phyloP scores from a whole-genome alignment of 2,329 filamentous ascomycete species.

The Plenodomus lindquistii region DNA sequence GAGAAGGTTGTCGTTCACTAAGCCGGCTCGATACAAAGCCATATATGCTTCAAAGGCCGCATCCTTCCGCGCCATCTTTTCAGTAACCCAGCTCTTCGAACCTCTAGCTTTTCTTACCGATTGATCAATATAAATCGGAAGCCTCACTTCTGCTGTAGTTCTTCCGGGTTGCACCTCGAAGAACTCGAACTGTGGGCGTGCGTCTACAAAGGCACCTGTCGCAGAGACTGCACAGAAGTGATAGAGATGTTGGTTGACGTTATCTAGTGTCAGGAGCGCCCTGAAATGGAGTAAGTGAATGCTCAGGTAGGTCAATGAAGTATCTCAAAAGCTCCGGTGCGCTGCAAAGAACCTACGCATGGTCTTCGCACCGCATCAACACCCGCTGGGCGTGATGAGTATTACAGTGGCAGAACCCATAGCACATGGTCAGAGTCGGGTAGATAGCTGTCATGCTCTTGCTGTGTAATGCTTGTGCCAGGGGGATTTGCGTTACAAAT shows the following conservation, averaged over 20 bases:
- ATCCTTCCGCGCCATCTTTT: constrained; percentile 76
- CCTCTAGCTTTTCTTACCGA: constrained; percentile 61
- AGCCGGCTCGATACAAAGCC: constrained; percentile 67
- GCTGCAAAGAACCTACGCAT: too few relatives aligned
- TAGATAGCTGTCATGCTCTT: too few relatives aligned
- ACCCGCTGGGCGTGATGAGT: too few relatives aligned
- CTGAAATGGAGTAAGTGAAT: constrained; percentile 37
- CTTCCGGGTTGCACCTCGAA: constrained; percentile 38
- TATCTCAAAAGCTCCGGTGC: too few relatives aligned
- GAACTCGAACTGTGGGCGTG: constrained; percentile 69
- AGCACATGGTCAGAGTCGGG: too few relatives aligned
- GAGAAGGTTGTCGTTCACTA: constrained; percentile 78
- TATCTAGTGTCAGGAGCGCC: constrained; percentile 72
- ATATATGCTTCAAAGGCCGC: constrained; percentile 81
- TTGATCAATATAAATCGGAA: constrained; percentile 72
- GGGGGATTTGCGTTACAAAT: too few relatives aligned
- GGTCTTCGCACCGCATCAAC: too few relatives aligned
- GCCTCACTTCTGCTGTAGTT: constrained; percentile 63
- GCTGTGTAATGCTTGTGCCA: too few relatives aligned
- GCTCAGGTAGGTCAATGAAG: not conserved
- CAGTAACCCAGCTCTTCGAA: constrained; percentile 65
- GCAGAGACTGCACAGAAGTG: constrained; percentile 76
- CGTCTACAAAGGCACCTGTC: constrained; percentile 63
- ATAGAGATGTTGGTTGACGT: constrained; percentile 74
- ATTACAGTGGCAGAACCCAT: too few relatives aligned